A percentile compares a stretch with the other conserved stretches of the same genome.
Evolutionary conservation across 2,329 filamentous ascomycete species (phyloP).

Genomic region (Hymenoscyphus occultus): DNA sequence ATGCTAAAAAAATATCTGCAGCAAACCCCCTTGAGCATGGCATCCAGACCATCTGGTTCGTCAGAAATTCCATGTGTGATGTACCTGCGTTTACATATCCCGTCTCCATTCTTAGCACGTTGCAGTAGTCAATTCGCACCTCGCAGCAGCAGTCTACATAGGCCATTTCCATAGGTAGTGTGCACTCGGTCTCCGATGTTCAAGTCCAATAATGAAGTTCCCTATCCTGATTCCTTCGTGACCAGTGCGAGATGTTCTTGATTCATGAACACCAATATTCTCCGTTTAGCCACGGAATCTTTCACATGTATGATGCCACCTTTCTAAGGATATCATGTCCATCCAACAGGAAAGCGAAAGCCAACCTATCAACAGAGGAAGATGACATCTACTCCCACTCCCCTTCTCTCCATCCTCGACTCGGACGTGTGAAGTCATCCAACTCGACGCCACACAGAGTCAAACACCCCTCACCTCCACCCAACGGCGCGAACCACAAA

Average conservation of each 20-base stretch:
- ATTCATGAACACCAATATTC: too few relatives aligned
- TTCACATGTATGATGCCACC: too few relatives aligned
- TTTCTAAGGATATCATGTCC: too few relatives aligned
- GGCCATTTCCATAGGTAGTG: neutral
- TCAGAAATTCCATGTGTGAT: neutral
- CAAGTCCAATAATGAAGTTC: too few relatives aligned
- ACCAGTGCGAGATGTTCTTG: too few relatives aligned
- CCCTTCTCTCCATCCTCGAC: neutral
- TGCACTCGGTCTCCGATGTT: too few relatives aligned
- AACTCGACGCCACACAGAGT: neutral
- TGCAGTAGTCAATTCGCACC: neutral
- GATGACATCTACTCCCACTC: neutral
- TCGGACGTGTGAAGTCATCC: neutral
- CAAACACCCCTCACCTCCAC: neutral
- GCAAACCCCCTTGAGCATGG: neutral
- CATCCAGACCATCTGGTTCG: neutral
- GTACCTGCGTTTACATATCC: constrained; percentile 1
- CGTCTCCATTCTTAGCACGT: constrained; percentile 1
- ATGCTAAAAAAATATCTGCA: neutral
- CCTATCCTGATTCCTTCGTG: too few relatives aligned
- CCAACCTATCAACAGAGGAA: too few relatives aligned
- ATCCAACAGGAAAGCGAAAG: too few relatives aligned
- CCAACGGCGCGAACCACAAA: neutral
- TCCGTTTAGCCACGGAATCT: too few relatives aligned
- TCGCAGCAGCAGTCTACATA: neutral